Conservation (phyloP, 2,329 filamentous ascomycete genomes). For the Plenodomus tracheiphilus region DNA sequence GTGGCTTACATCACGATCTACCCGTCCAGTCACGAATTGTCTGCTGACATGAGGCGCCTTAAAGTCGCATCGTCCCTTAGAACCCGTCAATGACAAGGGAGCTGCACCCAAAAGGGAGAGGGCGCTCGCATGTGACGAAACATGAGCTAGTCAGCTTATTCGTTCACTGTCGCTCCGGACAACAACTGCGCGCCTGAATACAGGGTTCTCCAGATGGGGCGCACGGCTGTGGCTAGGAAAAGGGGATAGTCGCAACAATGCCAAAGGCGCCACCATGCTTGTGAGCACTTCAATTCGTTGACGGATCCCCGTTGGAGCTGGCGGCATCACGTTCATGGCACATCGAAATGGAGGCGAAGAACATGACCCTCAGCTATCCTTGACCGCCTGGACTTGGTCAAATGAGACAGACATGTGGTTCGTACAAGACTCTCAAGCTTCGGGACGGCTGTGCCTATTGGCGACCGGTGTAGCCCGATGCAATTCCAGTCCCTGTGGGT, state of each 20-base stretch:
- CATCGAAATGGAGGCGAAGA: conserved; percentile 13
- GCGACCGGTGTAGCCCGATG: conserved; percentile 14
- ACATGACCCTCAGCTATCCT: conserved; percentile 11
- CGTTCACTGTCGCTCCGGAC: conserved; percentile 16
- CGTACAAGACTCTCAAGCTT: conserved; percentile 13
- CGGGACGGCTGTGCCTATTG: conserved; percentile 17
- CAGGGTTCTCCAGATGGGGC: conserved; percentile 39
- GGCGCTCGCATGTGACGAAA: conserved; percentile 26
- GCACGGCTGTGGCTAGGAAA: conserved; percentile 35
- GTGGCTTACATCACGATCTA: conserved; percentile 17
- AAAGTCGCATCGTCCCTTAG: conserved; percentile 18
- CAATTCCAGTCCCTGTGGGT: conserved; percentile 19
- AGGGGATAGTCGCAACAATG: conserved; percentile 23
- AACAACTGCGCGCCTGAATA: conserved; percentile 13
- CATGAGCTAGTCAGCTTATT: conserved; percentile 15
- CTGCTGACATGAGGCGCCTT: conserved; percentile 18
- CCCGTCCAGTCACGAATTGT: conserved; percentile 12
- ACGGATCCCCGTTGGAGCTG: conserved; percentile 11
- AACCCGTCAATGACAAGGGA: conserved; percentile 13
- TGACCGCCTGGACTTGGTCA: conserved; percentile 8
- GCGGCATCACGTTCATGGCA: conserved; percentile 11
- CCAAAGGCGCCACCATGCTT: conserved; percentile 34
- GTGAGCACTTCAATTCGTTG: conserved; percentile 24
- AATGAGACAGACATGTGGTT: conserved; percentile 27
- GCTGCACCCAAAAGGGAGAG: conserved; percentile 11